These are phyloP conservation scores for Cladorrhinum sp. DNA, from an alignment of 2,329 filamentous ascomycete species.

Conservation along the genomic window DNA sequence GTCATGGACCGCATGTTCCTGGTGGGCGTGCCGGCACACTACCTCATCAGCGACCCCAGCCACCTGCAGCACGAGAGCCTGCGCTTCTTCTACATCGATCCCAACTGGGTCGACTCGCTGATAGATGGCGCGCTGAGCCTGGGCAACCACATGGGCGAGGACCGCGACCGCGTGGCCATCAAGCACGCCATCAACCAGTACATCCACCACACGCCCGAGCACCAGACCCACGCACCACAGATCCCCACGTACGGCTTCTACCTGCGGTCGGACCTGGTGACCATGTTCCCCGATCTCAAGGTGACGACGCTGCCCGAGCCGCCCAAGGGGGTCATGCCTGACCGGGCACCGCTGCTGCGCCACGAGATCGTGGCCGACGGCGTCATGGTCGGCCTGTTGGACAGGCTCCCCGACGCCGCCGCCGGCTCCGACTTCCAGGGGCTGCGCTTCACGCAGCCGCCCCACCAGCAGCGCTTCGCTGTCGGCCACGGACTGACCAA, in stretches of 20 bases:
- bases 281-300: slow-evolving; percentile 38
- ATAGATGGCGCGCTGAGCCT: slow-evolving; percentile 44
- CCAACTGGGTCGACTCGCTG: slow-evolving; percentile 41
- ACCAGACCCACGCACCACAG: slow-evolving; percentile 26
- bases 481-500: slow-evolving; percentile 22
- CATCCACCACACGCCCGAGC: slow-evolving; percentile 22
- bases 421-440: slow-evolving; percentile 26
- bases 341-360: slow-evolving; percentile 30
- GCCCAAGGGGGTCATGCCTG: slow-evolving; percentile 16
- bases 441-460: slow-evolving; percentile 35
- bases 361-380: slow-evolving; percentile 34
- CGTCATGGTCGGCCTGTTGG: slow-evolving; percentile 32
- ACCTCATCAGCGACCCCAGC: slow-evolving; percentile 38
- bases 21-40: slow-evolving; percentile 38
- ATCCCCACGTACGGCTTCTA: slow-evolving; percentile 40
- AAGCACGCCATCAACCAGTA: slow-evolving; percentile 35
- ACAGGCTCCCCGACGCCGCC: slow-evolving; percentile 17
- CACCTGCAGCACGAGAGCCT: slow-evolving; percentile 38
- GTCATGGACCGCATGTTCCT: slow-evolving; percentile 39
- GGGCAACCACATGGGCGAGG: slow-evolving; percentile 37
- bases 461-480: slow-evolving; percentile 39
- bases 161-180: slow-evolving; percentile 30
- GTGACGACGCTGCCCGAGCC: slow-evolving; percentile 17
- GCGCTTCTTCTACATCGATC: slow-evolving; percentile 45
- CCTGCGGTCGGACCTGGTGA: slow-evolving; percentile 37